A percentile compares a stretch with the other conserved stretches of the same genome.
These are phyloP conservation scores for Filobasidium wieringae DNA, from an alignment of 768 basidiomycete species.

Conservation along the genomic window DNA sequence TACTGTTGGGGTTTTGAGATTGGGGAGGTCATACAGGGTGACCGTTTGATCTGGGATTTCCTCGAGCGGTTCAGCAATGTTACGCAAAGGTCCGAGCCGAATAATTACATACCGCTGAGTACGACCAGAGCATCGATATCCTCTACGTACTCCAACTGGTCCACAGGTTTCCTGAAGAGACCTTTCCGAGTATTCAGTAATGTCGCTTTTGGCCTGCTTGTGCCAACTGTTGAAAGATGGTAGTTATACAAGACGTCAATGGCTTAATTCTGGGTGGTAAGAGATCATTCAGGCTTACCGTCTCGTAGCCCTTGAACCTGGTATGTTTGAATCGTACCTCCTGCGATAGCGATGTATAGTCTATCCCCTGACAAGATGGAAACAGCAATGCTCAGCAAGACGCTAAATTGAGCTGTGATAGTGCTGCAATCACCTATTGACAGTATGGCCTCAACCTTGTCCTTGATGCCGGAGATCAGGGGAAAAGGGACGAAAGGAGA, in stretches of 20 bases:
- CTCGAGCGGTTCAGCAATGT: not conserved
- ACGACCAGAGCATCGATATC: constrained; percentile 76
- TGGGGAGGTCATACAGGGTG: constrained; percentile 64
- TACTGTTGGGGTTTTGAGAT: constrained; percentile 56
- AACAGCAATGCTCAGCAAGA: not conserved
- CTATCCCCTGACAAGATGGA: constrained; percentile 44
- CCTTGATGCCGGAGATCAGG: constrained; percentile 21
- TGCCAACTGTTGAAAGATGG: not conserved
- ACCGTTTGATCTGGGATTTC: constrained; percentile 52
- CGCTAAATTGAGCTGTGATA: not conserved
- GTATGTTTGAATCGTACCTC: constrained; percentile 29
- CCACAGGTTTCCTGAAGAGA: constrained; percentile 45
- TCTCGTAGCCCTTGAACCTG: not conserved
- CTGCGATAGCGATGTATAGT: constrained; percentile 45
- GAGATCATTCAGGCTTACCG: not conserved
- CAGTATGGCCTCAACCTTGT: constrained; percentile 21
- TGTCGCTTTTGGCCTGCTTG: constrained; percentile 6
- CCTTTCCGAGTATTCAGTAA: constrained; percentile 8
- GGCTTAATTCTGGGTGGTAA: not conserved
- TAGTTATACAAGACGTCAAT: not conserved
- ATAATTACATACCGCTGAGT: constrained; percentile 55
- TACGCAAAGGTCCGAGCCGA: not conserved
- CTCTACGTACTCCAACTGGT: constrained; percentile 73
- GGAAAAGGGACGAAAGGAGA: constrained; percentile 12
- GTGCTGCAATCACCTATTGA: constrained; percentile 6